Base-by-base conservation (phyloP, 441 rosid species). In the Erysimum pusillum region DNA sequence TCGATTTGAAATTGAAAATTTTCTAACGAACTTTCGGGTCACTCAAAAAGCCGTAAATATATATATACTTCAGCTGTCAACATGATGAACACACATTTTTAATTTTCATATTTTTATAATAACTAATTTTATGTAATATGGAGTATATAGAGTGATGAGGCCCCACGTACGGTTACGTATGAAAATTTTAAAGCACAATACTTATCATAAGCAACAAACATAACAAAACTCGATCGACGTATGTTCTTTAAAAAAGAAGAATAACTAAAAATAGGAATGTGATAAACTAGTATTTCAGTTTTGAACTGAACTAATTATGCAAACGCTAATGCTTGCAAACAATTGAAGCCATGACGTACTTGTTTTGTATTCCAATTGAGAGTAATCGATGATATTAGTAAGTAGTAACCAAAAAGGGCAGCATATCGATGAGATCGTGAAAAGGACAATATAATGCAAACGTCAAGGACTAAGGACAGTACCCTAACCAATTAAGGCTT, bases 401-500 rank as follows among this genome's bases (percentile, higher is more conserved):
- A n/a, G n/a, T 51, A 52, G 41, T 4, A 39, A 61, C 53, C 25
- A 74, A 17, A 51, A 75, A 67, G 13, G 62, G 74, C 7, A 75
- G 68, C 15, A 35, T 17, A 31, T 58, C 52, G 73, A 38, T 59
- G 62, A 18, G 73, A 58, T 48, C 14, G 44, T 60, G 22, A 67
- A 49, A 67, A 17, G 6, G 67, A 51, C 46, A 75, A 75, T 38
- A 22, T 17, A 48, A 75, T 67, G 73, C 35, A 67, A 60, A 68
- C 25, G 63, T 60, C 7, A 75, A 68, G 63, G 54, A 67, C 63
- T 15, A 75, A 70, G 74, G 78, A 59, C 73, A 67, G 54, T 58
- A 67, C 74, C 57, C 25, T 59, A 22, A 39, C 79, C 63, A 51
- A 66, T 58, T 63, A 4, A 52, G 67, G 57, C 42, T 77, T 67